Base-by-base conservation (phyloP, 2,329 filamentous ascomycete genomes). In the Aspergillus sergii region DNA sequence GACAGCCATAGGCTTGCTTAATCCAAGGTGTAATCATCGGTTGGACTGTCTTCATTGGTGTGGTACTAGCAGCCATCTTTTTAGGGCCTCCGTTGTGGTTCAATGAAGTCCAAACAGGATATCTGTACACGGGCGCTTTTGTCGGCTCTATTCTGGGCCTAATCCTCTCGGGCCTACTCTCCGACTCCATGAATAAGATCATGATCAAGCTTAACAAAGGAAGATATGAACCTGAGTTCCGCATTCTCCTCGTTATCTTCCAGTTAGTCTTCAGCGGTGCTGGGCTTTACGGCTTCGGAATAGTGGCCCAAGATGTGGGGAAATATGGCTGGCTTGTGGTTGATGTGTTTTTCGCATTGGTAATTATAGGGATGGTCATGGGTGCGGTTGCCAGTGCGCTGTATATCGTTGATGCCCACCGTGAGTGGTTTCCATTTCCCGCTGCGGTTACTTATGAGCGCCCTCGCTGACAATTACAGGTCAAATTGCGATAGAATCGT, bases 31-130 rank as follows among this genome's bases (percentile, higher is more conserved):
- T 91, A 5, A 87, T 97, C 73, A 97, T 97, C 72, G 94, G 94
- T 67, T 98, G 94, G 94, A 96, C 94, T 1, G 92, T 97, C 19
- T 92, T 97, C 73, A 94, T 96, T 68, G 91, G 92, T 61, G 90
- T 95, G 64, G 88, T 95, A 68, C 81, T 96, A 53, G 91, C 89
- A n/a, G 87, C 89, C 63, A 89, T 96, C 68, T 94, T 95, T 80
- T 85, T 96, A 54, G 89, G 90, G 2, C 89, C 90, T 2, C 92
- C 92, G 0, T 86, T 94, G 46, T 95, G 88, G 82, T 97, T 94
- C 86, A 83, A 88, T 70, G 89, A 95, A 78, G 88, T 92, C 58
- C 80, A 91, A 72, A 92, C 91, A 1, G 94, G 94, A n/a, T 93
- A 94, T 76, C 87, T 93, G 61, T 96, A 97, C 79, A 89, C 90